These are phyloP conservation scores for Dentipellis fragilis DNA, from an alignment of 768 basidiomycete genomes.

Conservation along the genomic window DNA sequence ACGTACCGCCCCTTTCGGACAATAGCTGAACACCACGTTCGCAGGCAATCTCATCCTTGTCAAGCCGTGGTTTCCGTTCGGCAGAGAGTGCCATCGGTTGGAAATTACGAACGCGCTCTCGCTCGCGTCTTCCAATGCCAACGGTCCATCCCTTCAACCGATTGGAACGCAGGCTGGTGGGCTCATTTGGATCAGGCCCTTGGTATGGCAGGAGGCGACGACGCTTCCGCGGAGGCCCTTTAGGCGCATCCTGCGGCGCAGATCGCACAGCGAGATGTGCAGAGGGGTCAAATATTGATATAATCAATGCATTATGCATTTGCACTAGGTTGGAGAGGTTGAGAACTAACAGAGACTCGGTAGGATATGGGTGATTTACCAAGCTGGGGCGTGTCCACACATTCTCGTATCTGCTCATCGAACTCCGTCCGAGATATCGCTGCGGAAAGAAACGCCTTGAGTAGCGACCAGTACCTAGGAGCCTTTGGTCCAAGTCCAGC, in stretches of 20 bases:
- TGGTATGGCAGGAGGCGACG: constrained; percentile 64
- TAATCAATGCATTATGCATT: constrained; percentile 75
- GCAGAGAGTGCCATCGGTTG: constrained; percentile 29
- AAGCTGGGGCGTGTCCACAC: constrained; percentile 50
- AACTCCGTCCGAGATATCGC: constrained; percentile 66
- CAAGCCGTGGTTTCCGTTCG: constrained; percentile 35
- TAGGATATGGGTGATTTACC: constrained; percentile 16
- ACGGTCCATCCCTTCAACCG: constrained; percentile 70
- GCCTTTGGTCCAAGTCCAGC: constrained; percentile 54
- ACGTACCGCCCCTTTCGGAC: constrained; percentile 54
- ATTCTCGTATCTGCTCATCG: constrained; percentile 56
- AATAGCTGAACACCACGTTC: constrained; percentile 62
- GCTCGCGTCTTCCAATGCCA: constrained; percentile 61
- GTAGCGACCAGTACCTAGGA: constrained; percentile 45
- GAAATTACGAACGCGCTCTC: constrained; percentile 54
- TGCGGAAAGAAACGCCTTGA: constrained; percentile 61
- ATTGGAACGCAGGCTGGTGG: constrained; percentile 45
- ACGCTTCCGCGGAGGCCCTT: constrained; percentile 58
- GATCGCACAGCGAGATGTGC: constrained; percentile 59
- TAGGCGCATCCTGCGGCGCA: constrained; percentile 52
- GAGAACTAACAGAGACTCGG: constrained; percentile 1
- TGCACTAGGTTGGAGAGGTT: constrained; percentile 36
- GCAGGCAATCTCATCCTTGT: constrained; percentile 56
- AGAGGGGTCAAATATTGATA: constrained; percentile 74
- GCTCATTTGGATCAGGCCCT: constrained; percentile 45